Percentiles rank a stretch among this genome's conserved stretches.
These are phyloP conservation scores for Lachancea nothofagi DNA, from an alignment of 805 yeast species.

Conservation along the genomic window DNA sequence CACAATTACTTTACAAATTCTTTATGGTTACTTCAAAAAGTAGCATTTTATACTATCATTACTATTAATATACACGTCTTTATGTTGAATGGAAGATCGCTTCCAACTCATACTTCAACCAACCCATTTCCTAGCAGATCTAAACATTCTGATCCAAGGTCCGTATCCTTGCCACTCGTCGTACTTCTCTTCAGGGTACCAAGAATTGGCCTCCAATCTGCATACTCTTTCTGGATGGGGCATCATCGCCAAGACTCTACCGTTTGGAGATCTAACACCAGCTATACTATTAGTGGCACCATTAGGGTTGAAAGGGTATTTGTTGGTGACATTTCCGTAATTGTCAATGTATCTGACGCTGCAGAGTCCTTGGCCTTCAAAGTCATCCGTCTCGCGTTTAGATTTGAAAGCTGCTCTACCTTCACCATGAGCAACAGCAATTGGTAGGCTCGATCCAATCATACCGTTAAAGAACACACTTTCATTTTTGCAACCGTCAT, in stretches of 20 bases:
- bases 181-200: slow-evolving; percentile 65
- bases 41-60: too few species aligned
- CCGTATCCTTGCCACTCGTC: slow-evolving; percentile 75
- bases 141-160: slow-evolving; percentile 92
- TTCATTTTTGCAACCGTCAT: slow-evolving; percentile 40
- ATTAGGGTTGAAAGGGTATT: slow-evolving; percentile 92
- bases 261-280: slow-evolving; percentile 84
- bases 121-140: slow-evolving; percentile 93
- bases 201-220: slow-evolving; percentile 84
- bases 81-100: too few species aligned
- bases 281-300: slow-evolving; percentile 93
- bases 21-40: too few species aligned
- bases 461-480: slow-evolving; percentile 78
- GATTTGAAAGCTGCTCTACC: slow-evolving; percentile 76
- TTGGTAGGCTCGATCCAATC: slow-evolving; percentile 91
- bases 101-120: too few species aligned
- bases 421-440: slow-evolving; percentile 98
- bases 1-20: too few species aligned
- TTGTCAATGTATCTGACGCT: slow-evolving; percentile 85
- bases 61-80: slow-evolving; percentile 2
- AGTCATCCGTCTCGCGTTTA: slow-evolving; percentile 41
- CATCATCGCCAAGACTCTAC: slow-evolving; percentile 97
- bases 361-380: slow-evolving; percentile 49
- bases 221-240: slow-evolving; percentile 97
- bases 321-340: slow-evolving; percentile 76